phyloP scores from a whole-genome alignment of 2,329 filamentous ascomycete species.

The Phyllosticta citrichinensis region DNA sequence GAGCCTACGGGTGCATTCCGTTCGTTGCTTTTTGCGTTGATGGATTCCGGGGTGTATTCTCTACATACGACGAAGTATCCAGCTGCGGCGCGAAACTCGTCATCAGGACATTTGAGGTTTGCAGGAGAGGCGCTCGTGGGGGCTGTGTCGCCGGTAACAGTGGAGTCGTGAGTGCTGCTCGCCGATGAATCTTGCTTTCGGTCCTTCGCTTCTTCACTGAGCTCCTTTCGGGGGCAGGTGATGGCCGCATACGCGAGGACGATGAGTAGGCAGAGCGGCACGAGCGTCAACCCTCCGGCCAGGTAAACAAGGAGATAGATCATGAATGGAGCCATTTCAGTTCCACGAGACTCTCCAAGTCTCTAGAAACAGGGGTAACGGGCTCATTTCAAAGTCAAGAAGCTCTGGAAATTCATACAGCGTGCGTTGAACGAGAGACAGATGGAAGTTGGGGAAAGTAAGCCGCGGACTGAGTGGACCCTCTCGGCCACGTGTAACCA shows the following conservation, averaged over 20 bases:
- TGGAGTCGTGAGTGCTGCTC: not conserved
- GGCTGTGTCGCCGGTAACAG: not conserved
- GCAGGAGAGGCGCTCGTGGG: not conserved
- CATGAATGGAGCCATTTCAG: constrained; percentile 27
- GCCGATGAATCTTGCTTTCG: constrained; percentile 21
- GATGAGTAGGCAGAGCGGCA: constrained; percentile 55
- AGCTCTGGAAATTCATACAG: not conserved
- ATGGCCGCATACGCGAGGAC: constrained; percentile 49
- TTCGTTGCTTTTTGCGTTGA: constrained; percentile 88
- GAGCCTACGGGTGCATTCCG: constrained; percentile 65
- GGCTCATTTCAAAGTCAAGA: not conserved
- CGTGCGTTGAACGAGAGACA: not conserved
- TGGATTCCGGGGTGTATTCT: constrained; percentile 82
- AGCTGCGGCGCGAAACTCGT: constrained; percentile 69
- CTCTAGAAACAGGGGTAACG: not conserved
- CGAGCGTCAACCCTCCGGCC: constrained; percentile 77
- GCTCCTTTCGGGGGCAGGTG: constrained; percentile 46
- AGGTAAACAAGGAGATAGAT: constrained; percentile 67
- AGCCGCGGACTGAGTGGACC: not conserved
- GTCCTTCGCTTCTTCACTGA: constrained; percentile 30
- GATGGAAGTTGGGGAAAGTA: not conserved
- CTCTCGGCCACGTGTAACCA: not conserved
- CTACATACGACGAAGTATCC: constrained; percentile 93
- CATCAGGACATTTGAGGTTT: constrained; percentile 24
- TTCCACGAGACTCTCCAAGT: not conserved